Conservation (phyloP, 768 basidiomycete species). For the Lactifluus rugatus region DNA sequence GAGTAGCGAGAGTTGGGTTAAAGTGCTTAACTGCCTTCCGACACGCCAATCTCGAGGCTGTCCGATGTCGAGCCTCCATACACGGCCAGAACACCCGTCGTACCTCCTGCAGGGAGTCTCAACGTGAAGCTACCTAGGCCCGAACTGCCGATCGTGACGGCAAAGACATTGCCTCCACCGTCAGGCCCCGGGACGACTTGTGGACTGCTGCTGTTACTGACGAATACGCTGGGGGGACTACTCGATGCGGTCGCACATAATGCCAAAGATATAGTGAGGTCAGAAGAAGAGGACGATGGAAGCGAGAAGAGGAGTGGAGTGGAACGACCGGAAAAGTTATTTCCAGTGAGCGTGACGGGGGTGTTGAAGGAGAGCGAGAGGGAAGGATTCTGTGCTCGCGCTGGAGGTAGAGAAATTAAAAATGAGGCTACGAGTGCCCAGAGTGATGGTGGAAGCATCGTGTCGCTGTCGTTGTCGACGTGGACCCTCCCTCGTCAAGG, state of each 20-base stretch:
- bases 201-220: constrained; percentile 40
- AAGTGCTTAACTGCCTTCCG: constrained; percentile 23
- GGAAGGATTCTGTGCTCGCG: not conserved
- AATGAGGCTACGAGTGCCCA: not conserved
- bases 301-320: constrained; percentile 23
- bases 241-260: constrained; percentile 23
- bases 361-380: not conserved
- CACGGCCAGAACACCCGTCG: constrained; percentile 40
- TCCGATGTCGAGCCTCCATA: constrained; percentile 27
- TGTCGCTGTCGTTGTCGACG: not conserved
- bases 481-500: not conserved
- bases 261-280: constrained; percentile 27
- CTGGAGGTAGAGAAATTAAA: not conserved
- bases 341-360: not conserved
- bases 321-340: constrained; percentile 7
- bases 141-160: constrained; percentile 34
- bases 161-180: constrained; percentile 34
- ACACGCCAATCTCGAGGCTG: constrained; percentile 53
- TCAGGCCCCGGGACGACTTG: constrained; percentile 29
- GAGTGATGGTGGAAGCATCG: not conserved
- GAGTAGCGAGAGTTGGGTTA: no score
- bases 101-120: constrained; percentile 30
- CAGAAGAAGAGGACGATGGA: constrained; percentile 21
- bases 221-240: constrained; percentile 42
- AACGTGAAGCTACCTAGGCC: constrained; percentile 49